These are phyloP conservation scores for Sporisorium iseilematis-ciliati DNA, from an alignment of 1,284 basidiomycete genomes.

Conservation along the genomic window DNA sequence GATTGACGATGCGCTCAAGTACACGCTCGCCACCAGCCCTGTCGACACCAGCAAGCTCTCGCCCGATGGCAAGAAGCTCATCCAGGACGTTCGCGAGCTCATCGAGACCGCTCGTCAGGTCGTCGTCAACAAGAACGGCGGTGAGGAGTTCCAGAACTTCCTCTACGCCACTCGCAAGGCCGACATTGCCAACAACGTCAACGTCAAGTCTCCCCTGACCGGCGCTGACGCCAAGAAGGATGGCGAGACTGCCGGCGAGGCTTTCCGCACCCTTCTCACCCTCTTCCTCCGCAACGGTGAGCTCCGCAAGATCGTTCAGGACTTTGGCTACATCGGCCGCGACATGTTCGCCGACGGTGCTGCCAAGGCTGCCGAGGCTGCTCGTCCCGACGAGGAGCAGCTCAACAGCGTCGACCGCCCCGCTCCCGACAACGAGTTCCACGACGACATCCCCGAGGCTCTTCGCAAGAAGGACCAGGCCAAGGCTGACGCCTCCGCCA, in stretches of 20 bases:
- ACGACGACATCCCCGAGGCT: slow-evolving; percentile 72
- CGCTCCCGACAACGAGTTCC: slow-evolving; percentile 70
- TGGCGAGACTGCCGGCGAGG: slow-evolving; percentile 63
- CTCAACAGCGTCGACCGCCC: slow-evolving; percentile 79
- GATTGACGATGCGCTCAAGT: slow-evolving; percentile 62
- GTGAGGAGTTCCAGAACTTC: slow-evolving; percentile 67
- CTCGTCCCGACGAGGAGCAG: slow-evolving; percentile 78
- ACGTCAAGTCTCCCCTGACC: slow-evolving; percentile 51
- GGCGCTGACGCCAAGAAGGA: slow-evolving; percentile 63
- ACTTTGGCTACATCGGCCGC: slow-evolving; percentile 72
- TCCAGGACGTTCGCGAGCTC: slow-evolving; percentile 61
- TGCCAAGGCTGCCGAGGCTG: slow-evolving; percentile 78
- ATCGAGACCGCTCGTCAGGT: slow-evolving; percentile 60
- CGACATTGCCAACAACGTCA: slow-evolving; percentile 48
- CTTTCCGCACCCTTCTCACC: slow-evolving; percentile 63
- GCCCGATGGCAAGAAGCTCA: slow-evolving; percentile 61
- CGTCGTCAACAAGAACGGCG: slow-evolving; percentile 63
- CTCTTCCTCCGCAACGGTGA: slow-evolving; percentile 67
- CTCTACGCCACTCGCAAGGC: slow-evolving; percentile 60
- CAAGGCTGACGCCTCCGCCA: slow-evolving; percentile 44
- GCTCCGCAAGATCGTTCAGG: slow-evolving; percentile 62
- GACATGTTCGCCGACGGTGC: slow-evolving; percentile 85
- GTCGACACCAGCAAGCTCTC: slow-evolving; percentile 61
- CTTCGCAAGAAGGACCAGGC: slow-evolving; percentile 69
- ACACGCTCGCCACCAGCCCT: slow-evolving; percentile 57